Percentiles rank a stretch among this genome's conserved stretches.
phyloP scores from a whole-genome alignment of 345 rosid species.

The Excoecaria agallocha region DNA sequence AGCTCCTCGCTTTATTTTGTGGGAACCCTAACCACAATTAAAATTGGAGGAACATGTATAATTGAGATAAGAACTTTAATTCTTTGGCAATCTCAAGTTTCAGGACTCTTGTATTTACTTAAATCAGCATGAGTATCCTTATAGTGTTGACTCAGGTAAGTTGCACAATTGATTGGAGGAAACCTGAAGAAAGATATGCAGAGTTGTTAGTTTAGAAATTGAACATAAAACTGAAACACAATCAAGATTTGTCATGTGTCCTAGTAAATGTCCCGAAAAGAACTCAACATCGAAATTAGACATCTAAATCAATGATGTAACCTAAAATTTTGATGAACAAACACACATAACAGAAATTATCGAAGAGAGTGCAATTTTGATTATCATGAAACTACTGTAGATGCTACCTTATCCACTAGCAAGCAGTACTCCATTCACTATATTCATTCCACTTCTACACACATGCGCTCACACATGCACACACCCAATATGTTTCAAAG shows the following conservation, averaged over 20 bases:
- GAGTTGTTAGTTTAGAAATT: neutral
- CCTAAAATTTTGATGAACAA: too few relatives aligned
- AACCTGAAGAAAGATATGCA: slow-evolving; percentile 15
- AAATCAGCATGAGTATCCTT: slow-evolving; percentile 63
- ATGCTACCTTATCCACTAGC: too few relatives aligned
- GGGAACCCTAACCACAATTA: neutral
- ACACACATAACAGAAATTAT: too few relatives aligned
- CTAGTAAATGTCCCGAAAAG: too few relatives aligned
- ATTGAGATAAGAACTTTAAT: neutral
- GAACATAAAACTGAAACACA: neutral
- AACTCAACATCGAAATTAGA: too few relatives aligned
- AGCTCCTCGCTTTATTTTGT: neutral
- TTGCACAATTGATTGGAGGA: slow-evolving; percentile 57
- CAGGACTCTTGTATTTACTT: slow-evolving; percentile 35
- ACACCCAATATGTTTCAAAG: neutral
- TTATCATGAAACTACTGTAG: too few relatives aligned
- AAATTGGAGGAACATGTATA: neutral
- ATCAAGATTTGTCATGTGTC: too few relatives aligned
- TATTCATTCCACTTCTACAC: too few relatives aligned
- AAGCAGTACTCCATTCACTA: too few relatives aligned
- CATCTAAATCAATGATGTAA: too few relatives aligned
- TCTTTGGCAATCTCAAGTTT: slow-evolving; percentile 26
- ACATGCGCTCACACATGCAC: too few relatives aligned
- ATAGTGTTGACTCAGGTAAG: slow-evolving; percentile 71
- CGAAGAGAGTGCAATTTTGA: too few relatives aligned